These are phyloP conservation scores for Corrigiola litoralis DNA, from an alignment of 179 eudicot genomes.

Conservation along the genomic window DNA sequence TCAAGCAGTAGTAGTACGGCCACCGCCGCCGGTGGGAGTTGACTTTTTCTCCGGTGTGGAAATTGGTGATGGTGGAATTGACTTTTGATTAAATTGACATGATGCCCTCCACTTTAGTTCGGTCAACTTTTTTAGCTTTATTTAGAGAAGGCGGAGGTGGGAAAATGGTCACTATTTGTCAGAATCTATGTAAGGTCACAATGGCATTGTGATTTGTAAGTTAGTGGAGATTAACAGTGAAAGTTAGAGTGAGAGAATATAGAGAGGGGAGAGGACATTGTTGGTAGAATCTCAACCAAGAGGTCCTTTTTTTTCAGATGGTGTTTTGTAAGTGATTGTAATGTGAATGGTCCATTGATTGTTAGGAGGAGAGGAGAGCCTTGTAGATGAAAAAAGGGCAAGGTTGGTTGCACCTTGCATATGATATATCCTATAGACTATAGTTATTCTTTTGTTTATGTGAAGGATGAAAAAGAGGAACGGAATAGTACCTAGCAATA, in stretches of 20 bases:
- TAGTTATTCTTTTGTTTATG: constrained; percentile 16
- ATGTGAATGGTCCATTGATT: constrained; percentile 15
- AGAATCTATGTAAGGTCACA: constrained; percentile 32
- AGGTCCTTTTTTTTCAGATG: not conserved
- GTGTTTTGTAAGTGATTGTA: not conserved
- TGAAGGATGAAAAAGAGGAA: constrained; percentile 1
- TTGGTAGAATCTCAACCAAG: constrained; percentile 34
- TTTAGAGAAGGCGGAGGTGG: not conserved
- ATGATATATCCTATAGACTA: too few species aligned
- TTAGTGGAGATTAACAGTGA: constrained; percentile 28
- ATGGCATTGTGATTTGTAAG: constrained; percentile 23
- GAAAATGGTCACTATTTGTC: constrained; percentile 17
- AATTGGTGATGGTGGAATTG: constrained; percentile 19
- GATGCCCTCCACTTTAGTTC: constrained; percentile 21
- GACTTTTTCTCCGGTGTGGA: constrained; percentile 19
- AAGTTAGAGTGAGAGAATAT: constrained; percentile 1
- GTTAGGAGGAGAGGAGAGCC: constrained; percentile 3
- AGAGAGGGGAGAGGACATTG: constrained; percentile 5
- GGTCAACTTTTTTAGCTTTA: constrained; percentile 14
- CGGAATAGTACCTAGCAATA: constrained; percentile 17
- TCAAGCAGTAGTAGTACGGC: constrained; percentile 13
- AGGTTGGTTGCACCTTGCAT: constrained; percentile 11
- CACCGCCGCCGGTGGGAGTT: constrained; percentile 30
- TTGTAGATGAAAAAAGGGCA: constrained; percentile 16
- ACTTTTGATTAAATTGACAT: constrained; percentile 22